Conservation (phyloP, 176 grass and related monocot species). For the Musa beccarii region DNA sequence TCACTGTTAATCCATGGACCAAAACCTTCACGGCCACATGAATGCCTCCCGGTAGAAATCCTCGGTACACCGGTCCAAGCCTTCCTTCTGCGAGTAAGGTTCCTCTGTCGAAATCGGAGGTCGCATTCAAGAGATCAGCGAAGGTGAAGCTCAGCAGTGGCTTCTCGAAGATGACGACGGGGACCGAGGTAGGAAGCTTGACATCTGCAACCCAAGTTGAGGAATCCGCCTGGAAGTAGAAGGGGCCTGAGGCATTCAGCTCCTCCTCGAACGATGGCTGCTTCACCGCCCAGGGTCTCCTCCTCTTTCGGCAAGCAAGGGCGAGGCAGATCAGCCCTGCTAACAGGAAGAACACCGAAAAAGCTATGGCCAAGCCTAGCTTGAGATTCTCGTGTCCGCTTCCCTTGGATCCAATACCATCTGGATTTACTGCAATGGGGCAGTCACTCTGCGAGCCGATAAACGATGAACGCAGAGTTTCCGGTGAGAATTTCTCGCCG, state of each 20-base stretch:
- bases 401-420: constrained; percentile 28
- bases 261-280: constrained; percentile 55
- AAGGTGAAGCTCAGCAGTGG: constrained; percentile 76
- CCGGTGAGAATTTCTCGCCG: constrained; percentile 48
- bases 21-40: constrained; percentile 87
- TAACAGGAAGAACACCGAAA: constrained; percentile 52
- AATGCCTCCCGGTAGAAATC: constrained; percentile 73
- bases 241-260: constrained; percentile 53
- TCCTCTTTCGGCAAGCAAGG: constrained; percentile 31
- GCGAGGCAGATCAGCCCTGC: constrained; percentile 42
- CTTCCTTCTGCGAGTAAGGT: constrained; percentile 86
- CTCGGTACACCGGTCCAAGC: constrained; percentile 84
- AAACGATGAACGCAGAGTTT: constrained; percentile 45
- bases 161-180: constrained; percentile 94
- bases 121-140: constrained; percentile 65
- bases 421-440: constrained; percentile 79
- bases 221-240: constrained; percentile 66
- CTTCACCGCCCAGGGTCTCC: constrained; percentile 43
- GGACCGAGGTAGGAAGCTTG: constrained; percentile 69
- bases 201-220: constrained; percentile 91
- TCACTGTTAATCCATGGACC: constrained; percentile 53
- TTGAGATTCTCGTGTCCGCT: constrained; percentile 34
- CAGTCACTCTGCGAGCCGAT: constrained; percentile 63
- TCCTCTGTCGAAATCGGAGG: constrained; percentile 80
- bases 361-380: constrained; percentile 41